Conservation (phyloP, 805 yeast species). For the Lipomyces yamadae region DNA sequence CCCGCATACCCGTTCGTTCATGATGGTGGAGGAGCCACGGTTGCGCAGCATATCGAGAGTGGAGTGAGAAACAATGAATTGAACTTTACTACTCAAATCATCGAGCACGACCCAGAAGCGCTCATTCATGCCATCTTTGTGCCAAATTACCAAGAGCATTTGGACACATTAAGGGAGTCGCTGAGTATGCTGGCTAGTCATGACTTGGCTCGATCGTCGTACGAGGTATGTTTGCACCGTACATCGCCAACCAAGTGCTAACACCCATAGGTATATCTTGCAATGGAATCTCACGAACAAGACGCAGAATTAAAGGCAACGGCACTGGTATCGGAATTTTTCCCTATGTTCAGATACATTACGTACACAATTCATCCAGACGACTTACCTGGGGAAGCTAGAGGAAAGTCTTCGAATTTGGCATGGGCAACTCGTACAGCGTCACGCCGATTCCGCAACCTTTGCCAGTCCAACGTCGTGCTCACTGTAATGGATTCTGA, state of each 20-base stretch:
- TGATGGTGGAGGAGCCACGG: background rate
- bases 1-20: background rate
- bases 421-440: constrained; percentile 36
- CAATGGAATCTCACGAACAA: constrained; percentile 33
- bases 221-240: constrained; percentile 18
- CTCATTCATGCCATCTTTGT: constrained; percentile 34
- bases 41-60: background rate
- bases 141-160: constrained; percentile 34
- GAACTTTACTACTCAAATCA: background rate
- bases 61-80: background rate
- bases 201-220: constrained; percentile 18
- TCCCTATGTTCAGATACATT: constrained; percentile 23
- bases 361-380: constrained; percentile 34
- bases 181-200: constrained; percentile 35
- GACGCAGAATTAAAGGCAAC: constrained; percentile 26
- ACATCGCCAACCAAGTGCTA: background rate
- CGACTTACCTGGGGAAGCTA: constrained; percentile 30
- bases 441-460: constrained; percentile 14
- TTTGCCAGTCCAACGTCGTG: constrained; percentile 13
- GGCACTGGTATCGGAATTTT: constrained; percentile 19
- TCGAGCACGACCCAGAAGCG: background rate
- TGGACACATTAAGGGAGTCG: constrained; percentile 33
- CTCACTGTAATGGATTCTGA: constrained; percentile 39
- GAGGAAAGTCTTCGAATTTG: constrained; percentile 38
- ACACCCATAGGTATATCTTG: constrained; percentile 21